phyloP scores from a whole-genome alignment of 2,329 filamentous ascomycete species.

The Grosmannia penicillata region DNA sequence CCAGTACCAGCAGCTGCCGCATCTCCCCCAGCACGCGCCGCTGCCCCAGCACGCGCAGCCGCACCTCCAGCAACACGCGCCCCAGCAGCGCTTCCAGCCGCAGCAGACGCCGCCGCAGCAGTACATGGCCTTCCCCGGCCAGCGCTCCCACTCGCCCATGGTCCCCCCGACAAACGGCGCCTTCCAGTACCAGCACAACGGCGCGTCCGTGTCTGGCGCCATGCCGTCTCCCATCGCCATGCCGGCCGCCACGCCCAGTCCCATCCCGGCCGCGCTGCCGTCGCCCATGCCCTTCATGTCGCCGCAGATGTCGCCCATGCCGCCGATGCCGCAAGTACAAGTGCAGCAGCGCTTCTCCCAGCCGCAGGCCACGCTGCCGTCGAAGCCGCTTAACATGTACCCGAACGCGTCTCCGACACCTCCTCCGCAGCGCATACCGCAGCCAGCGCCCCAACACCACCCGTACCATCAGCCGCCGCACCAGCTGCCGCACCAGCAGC shows the following conservation, averaged over 20 bases:
- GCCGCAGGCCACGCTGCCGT: slow-evolving; percentile 1
- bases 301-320: slow-evolving; percentile 5
- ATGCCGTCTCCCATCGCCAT: slow-evolving; percentile 5
- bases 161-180: neutral
- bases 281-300: slow-evolving; percentile 7
- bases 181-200: slow-evolving; percentile 5
- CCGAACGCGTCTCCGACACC: slow-evolving; percentile 2
- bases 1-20: slow-evolving; percentile 1
- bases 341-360: slow-evolving; percentile 1
- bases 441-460: slow-evolving; percentile 11
- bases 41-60: slow-evolving; percentile 1
- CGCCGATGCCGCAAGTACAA: slow-evolving; percentile 6
- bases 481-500: slow-evolving; percentile 11
- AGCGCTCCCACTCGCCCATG: slow-evolving; percentile 3
- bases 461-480: slow-evolving; percentile 13
- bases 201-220: slow-evolving; percentile 1
- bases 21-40: slow-evolving; percentile 1
- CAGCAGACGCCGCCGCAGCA: neutral
- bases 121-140: slow-evolving; percentile 6
- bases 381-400: slow-evolving; percentile 5
- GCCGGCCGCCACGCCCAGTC: neutral
- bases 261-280: neutral
- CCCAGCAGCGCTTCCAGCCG: slow-evolving; percentile 2
- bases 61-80: slow-evolving; percentile 1
- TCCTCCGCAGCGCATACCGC: slow-evolving; percentile 14